Evolutionary conservation across 1,284 basidiomycete species (phyloP), one percentile per base, ranked within the genome.

Genomic region (Puccinia hordei): DNA sequence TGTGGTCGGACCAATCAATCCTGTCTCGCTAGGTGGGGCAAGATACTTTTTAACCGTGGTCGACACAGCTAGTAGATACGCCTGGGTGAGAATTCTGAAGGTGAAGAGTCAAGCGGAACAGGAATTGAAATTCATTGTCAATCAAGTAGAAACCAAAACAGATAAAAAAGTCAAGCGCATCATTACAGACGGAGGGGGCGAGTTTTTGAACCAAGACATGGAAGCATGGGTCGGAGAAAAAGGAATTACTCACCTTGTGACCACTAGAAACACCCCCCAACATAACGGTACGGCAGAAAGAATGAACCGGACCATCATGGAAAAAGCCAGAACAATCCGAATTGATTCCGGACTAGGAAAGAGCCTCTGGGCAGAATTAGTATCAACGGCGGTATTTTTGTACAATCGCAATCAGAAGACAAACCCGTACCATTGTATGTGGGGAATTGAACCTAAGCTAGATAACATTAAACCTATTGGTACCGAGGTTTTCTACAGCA

Each of bases 1-100:
- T 30, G 30, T 78, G 33, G 65, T 78, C n/a, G 75, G 75, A 53
- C 65, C 75, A n/a, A 78, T 78, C 22, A 27, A 10, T 8, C 75
- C 66, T 27, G 65, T 57, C 15, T 78, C 75, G 15, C 33, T 78
- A 3, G 75, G 75, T 59, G 75, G 75, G n/a, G 13, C 75, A 12
- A 17, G 41, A 49, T 76, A 76, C 46, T 46, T 66, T 66, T 12
- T 76, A 24, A 41, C 41, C 24, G 30, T 76, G 9, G 73, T 76
- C n/a, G 73, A 76, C 44, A 65, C 59, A 17, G 57, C 35, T 30
- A 76, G 57, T 19, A n/a, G 41, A 27, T 76, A 76, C 41, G 38
- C 35, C 5, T 76, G 41, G 73, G 44, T 66, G 17, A 76, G 46
- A 9, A 49, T 51, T 13, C 59, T 65, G 13, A 65, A 65, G 24